Conservation (phyloP, 2,329 filamentous ascomycete genomes). For the Colletotrichum tabaci region DNA sequence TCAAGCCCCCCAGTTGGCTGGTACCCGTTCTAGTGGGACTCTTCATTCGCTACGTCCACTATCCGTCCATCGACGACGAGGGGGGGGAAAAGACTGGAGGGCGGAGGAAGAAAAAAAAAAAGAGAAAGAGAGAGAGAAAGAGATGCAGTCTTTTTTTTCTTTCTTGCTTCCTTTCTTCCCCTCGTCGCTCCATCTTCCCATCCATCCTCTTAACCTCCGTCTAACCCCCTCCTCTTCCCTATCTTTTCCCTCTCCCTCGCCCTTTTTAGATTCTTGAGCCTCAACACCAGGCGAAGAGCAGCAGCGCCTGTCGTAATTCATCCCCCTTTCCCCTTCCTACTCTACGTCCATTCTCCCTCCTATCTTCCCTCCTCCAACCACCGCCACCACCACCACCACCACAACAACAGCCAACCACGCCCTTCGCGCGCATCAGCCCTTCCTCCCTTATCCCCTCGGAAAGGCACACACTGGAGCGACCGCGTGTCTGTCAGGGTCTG, state of each 20-base stretch:
- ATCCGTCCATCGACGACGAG: slow-evolving; percentile 26
- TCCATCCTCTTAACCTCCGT: slow-evolving; percentile 36
- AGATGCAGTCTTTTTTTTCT: slow-evolving; percentile 21
- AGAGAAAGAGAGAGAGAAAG: slow-evolving; percentile 22
- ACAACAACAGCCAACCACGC: background rate
- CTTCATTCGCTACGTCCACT: slow-evolving; percentile 39
- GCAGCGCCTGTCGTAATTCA: slow-evolving; percentile 17
- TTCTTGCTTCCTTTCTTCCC: slow-evolving; percentile 40
- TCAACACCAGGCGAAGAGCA: slow-evolving; percentile 27
- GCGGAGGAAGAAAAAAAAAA: slow-evolving; percentile 1
- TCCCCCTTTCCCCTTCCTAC: background rate
- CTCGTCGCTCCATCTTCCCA: slow-evolving; percentile 35
- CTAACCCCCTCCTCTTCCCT: slow-evolving; percentile 36
- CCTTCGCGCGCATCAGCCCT: slow-evolving; percentile 6
- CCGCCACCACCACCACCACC: slow-evolving; percentile 1
- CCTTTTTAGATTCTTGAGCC: slow-evolving; percentile 20
- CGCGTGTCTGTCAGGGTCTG: slow-evolving; percentile 31
- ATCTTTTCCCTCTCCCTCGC: slow-evolving; percentile 24
- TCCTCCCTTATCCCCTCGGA: background rate
- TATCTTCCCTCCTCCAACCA: slow-evolving; percentile 2
- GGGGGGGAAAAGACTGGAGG: slow-evolving; percentile 23
- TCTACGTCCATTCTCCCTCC: slow-evolving; percentile 11
- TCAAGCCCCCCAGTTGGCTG: slow-evolving; percentile 31
- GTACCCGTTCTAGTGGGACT: slow-evolving; percentile 32
- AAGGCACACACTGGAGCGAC: slow-evolving; percentile 22